Percentiles rank a stretch among this genome's conserved stretches.
phyloP scores from a whole-genome alignment of 371 early-diverging fungal genomes.

The Dinochytrium kinnereticum region DNA sequence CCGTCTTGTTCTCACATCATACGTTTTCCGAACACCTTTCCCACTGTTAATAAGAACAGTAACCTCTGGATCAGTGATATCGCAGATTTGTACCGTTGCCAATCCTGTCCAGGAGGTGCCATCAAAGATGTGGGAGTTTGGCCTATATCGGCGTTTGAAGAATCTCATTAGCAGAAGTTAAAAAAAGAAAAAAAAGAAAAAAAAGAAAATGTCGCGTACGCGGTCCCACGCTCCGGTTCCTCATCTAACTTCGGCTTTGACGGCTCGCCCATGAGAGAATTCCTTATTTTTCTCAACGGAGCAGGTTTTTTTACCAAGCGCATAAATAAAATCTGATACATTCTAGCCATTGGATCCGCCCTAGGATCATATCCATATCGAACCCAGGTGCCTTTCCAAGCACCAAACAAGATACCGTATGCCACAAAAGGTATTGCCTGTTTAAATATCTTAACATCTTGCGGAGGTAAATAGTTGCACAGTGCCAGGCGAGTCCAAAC shows the following conservation, averaged over 20 bases:
- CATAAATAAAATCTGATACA: conserved; percentile 53
- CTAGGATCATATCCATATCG: conserved; percentile 68
- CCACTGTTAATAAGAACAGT: conserved; percentile 26
- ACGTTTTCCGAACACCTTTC: conserved; percentile 26
- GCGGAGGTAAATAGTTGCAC: conserved; percentile 31
- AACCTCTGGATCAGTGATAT: conserved; percentile 50
- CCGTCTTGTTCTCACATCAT: conserved; percentile 26
- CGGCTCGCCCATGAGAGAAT: conserved; percentile 27
- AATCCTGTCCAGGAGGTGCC: conserved; percentile 32
- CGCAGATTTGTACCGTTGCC: conserved; percentile 38
- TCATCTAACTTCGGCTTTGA: too few relatives aligned
- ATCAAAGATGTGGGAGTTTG: conserved; percentile 44
- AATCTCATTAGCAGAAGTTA: too few relatives aligned
- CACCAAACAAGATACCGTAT: conserved; percentile 59
- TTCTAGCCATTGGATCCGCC: conserved; percentile 48
- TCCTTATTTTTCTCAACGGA: conserved; percentile 40
- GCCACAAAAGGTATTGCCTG: conserved; percentile 46
- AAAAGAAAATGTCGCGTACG: too few relatives aligned
- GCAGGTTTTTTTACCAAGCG: conserved; percentile 35
- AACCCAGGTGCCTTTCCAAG: conserved; percentile 69
- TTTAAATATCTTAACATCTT: conserved; percentile 40
- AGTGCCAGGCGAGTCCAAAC: conserved; percentile 62
- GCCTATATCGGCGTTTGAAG: too few relatives aligned
- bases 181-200: too few relatives aligned
- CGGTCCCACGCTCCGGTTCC: too few relatives aligned